These are phyloP conservation scores for Ophiostoma sp. DNA, from an alignment of 2,329 filamentous ascomycete genomes.

Conservation along the genomic window DNA sequence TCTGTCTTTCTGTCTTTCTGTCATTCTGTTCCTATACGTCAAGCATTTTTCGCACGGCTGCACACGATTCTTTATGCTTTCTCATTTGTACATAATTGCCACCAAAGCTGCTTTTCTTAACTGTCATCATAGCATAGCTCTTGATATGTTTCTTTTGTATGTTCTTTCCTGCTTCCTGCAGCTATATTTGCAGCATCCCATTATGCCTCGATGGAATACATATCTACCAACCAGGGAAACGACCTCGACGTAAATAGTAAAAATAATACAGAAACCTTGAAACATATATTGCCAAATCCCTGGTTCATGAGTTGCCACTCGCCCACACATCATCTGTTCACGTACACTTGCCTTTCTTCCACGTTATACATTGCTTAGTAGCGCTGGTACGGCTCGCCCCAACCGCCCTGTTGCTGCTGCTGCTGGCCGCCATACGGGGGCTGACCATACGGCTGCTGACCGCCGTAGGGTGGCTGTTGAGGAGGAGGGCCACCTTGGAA, in stretches of 20 bases:
- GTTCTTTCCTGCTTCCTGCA: not conserved
- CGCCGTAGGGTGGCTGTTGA: conserved; percentile 16
- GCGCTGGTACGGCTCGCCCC: conserved; percentile 16
- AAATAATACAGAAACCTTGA: too few species aligned
- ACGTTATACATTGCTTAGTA: not conserved
- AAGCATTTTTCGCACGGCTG: not conserved
- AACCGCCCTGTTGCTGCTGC: conserved; percentile 14
- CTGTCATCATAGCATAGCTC: not conserved
- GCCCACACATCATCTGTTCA: not conserved
- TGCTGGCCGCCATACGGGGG: conserved; percentile 1
- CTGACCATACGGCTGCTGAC: conserved; percentile 19
- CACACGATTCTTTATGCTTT: not conserved
- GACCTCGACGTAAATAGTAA: too few species aligned
- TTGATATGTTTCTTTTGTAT: not conserved
- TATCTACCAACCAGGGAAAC: too few species aligned
- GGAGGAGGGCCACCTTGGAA: conserved; percentile 16
- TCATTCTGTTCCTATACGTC: not conserved
- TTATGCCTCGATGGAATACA: too few species aligned
- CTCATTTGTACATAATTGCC: not conserved
- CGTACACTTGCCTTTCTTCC: not conserved
- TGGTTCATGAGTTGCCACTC: not conserved
- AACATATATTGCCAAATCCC: not conserved
- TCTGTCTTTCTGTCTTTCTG: not conserved
- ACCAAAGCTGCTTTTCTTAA: not conserved
- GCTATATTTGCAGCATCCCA: not conserved